Base-by-base conservation (phyloP, 176 grass and related monocot species). In the Raddia guianensis region DNA sequence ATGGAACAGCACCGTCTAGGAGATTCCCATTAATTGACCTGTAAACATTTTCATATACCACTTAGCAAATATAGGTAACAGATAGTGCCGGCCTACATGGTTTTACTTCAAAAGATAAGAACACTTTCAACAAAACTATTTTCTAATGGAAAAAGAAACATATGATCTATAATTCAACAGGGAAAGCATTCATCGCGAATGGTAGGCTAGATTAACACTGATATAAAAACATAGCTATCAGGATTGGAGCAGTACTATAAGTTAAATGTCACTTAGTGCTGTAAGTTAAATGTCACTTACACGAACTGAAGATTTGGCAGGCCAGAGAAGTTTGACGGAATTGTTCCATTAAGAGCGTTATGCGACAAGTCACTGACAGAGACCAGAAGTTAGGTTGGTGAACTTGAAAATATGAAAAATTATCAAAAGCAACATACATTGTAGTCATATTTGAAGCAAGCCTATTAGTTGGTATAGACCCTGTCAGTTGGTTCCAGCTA, bases 401-500 rank as follows among this genome's bases (percentile, higher is more conserved):
- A 57, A 75, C 78, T 76, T 19, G 10, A 76, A 78, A 77, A 51
- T 4, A 32, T 63, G 80, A 57, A 78, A 5, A 5, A 15, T 52
- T 69, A 18, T 51, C n/a, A 62, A 83, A 21, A 63, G 21, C 12
- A 77, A 68, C 79, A 81, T 98, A 98, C 95, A 95, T 90, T 0
- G 96, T 99, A 10, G 96, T 99, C 46, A 99, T 84, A 74, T 66
- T 84, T 70, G 78, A 73, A 63, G 96, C 70, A 58, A 99, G 87
- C 72, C 88, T 93, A 79, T 87, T 80, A 21, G 82, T 82, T 55
- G 96, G 86, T 88, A 99, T 83, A 63, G 78, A 74, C 49, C 96
- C 96, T 7, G 61, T 90, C 86, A 99, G 79, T 68, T 95, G 78
- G 89, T 99, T 99, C 88, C 79, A 91, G 80, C 96, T 95, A 76